Percentiles rank a stretch among this genome's conserved stretches.
These are phyloP conservation scores for Leptosphaerulina australis DNA, from an alignment of 2,329 filamentous ascomycete species.

Conservation along the genomic window DNA sequence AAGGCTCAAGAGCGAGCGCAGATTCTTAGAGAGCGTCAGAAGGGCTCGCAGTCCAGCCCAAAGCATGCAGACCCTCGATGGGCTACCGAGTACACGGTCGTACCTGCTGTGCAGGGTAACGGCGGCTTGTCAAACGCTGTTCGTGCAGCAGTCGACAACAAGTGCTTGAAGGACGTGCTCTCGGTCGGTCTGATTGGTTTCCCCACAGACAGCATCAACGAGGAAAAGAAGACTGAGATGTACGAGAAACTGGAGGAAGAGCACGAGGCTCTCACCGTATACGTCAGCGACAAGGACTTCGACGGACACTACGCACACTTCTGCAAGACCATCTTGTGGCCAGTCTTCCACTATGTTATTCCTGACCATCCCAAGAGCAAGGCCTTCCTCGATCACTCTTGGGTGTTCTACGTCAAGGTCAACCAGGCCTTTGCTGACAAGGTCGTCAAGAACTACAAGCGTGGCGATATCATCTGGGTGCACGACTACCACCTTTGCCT, in stretches of 20 bases:
- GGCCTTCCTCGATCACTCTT: slow-evolving; percentile 95
- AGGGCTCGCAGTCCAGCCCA: slow-evolving; percentile 25
- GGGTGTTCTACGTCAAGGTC: slow-evolving; percentile 90
- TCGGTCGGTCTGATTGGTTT: slow-evolving; percentile 94
- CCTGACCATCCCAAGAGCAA: slow-evolving; percentile 98
- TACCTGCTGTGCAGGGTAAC: slow-evolving; percentile 87
- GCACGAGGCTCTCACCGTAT: slow-evolving; percentile 82
- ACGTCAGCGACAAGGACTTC: slow-evolving; percentile 87
- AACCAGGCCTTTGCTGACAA: slow-evolving; percentile 93
- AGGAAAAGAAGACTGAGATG: slow-evolving; percentile 80
- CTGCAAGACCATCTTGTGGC: slow-evolving; percentile 97
- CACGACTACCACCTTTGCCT: slow-evolving; percentile 94
- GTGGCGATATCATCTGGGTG: slow-evolving; percentile 90
- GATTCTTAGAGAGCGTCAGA: slow-evolving; percentile 33
- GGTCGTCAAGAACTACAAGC: slow-evolving; percentile 90
- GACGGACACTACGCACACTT: slow-evolving; percentile 95
- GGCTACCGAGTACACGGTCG: slow-evolving; percentile 80
- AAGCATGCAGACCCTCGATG: slow-evolving; percentile 56
- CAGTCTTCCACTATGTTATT: slow-evolving; percentile 97
- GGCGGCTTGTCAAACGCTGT: slow-evolving; percentile 89
- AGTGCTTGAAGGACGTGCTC: slow-evolving; percentile 74
- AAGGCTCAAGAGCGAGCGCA: slow-evolving; percentile 52
- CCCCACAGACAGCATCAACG: slow-evolving; percentile 83
- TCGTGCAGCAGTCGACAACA: slow-evolving; percentile 74
- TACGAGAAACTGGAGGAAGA: slow-evolving; percentile 80